Base-by-base conservation (phyloP, 306 rosid species). In the Ormosia semicastrata region DNA sequence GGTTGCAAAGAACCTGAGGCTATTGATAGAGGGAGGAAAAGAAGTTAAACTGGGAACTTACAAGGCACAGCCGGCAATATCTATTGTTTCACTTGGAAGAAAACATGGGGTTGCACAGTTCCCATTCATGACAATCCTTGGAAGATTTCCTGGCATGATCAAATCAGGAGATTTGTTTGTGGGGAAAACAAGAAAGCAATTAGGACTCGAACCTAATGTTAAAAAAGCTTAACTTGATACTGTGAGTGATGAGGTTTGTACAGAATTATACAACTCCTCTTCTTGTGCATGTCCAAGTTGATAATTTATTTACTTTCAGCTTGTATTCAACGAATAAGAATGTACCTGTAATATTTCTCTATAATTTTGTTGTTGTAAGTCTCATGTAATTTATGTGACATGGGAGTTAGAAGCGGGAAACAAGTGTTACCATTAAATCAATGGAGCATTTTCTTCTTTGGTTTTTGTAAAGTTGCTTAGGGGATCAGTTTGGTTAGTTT, bases 91-190 rank as follows among this genome's bases (percentile, higher is more conserved):
- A 17, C 92, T 91, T 12, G 97, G 98, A 71, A 88, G 94, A 81
- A 92, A 88, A 83, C 84, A 85, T 1, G 98, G 90, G 1, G 87
- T 92, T 33, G 97, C 94, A 52, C 93, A 93, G 13, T 82, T 89
- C 30, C 92, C 93, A 15, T 88, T 84, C 73, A 18, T 89, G 75
- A 92, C 94, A 17, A 24, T 92, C n/a, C 15, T 83, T 14, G 97
- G 92, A 60, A 85, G 90, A 84, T 15, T 92, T 7, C 94, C 95
- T 44, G 95, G 97, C 14, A 4, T 87, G 57, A 89, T 91, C 73
- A 90, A 94, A 39, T 91, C 98, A 65, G 92, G 94, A 18, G 97
- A 93, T 88, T 73, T 91, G 87, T 93, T 91, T 82, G 97, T 91
- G 56, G 93, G 98, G 4, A 90, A 85, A 82, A 90, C 94, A 0